A percentile compares a stretch with the other conserved stretches of the same genome.
phyloP scores from a whole-genome alignment of 2,329 filamentous ascomycete genomes.

The Colletotrichum nymphaeae region DNA sequence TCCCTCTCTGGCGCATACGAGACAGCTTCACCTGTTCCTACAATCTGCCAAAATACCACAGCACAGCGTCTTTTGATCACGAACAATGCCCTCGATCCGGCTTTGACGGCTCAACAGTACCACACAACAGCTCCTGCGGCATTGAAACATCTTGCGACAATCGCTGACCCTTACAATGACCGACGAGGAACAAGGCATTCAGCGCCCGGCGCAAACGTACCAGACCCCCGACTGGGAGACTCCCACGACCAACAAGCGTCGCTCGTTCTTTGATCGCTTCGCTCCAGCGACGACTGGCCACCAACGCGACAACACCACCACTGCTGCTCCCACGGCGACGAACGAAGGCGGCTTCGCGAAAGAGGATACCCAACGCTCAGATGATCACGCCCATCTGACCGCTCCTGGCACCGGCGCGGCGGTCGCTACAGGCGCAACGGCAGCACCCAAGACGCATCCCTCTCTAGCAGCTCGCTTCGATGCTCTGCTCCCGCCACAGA shows the following conservation, averaged over 20 bases:
- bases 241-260: slow-evolving; percentile 14
- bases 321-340: background rate
- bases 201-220: slow-evolving; percentile 20
- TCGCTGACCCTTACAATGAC: background rate
- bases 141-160: background rate
- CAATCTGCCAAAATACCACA: background rate
- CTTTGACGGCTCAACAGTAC: background rate
- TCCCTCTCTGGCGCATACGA: background rate
- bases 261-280: slow-evolving; percentile 17
- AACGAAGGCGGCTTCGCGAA: background rate
- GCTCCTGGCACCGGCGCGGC: background rate
- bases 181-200: slow-evolving; percentile 24
- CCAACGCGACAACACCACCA: background rate
- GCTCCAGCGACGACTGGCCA: background rate
- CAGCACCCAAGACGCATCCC: background rate
- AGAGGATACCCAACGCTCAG: background rate
- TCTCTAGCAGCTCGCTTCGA: slow-evolving; percentile 21
- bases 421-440: background rate
- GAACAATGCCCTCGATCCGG: background rate
- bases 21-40: background rate
- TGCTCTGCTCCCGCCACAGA: slow-evolving; percentile 19
- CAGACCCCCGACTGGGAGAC: slow-evolving; percentile 32
- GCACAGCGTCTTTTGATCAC: background rate
- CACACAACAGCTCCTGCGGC: background rate
- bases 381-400: background rate